phyloP scores from a whole-genome alignment of 805 yeast species.

The Hanseniaspora lachancei region DNA sequence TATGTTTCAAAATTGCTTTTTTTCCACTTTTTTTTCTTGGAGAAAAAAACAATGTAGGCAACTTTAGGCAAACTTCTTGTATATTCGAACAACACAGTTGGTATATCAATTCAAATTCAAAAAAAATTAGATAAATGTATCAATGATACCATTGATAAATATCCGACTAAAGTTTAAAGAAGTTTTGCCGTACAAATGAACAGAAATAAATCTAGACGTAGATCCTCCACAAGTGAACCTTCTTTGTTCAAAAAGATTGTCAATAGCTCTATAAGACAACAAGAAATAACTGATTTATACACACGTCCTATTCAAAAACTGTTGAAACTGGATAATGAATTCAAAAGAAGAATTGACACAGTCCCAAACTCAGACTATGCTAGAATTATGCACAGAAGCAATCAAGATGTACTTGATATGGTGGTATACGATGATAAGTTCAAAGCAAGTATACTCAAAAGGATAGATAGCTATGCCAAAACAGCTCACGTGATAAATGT shows the following conservation, averaged over 20 bases:
- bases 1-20: neutral
- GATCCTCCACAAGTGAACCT: neutral
- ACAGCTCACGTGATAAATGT: neutral
- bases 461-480: neutral
- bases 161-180: too few relatives aligned
- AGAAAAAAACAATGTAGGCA: neutral
- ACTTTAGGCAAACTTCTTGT: slow-evolving; percentile 12
- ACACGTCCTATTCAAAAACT: slow-evolving; percentile 10
- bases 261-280: slow-evolving; percentile 8
- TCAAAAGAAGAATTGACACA: neutral
- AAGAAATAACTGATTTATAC: slow-evolving; percentile 6
- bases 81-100: neutral
- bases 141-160: too few relatives aligned
- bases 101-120: too few relatives aligned
- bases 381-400: neutral
- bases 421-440: neutral
- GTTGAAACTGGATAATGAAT: neutral
- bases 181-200: neutral
- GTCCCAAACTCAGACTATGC: neutral
- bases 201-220: neutral
- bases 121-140: neutral
- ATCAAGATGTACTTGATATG: neutral
- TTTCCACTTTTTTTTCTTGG: neutral
- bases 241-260: neutral
- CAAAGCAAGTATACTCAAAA: neutral